Conservation (phyloP, 2,329 filamentous ascomycete species). For the Fusarium napiforme region DNA sequence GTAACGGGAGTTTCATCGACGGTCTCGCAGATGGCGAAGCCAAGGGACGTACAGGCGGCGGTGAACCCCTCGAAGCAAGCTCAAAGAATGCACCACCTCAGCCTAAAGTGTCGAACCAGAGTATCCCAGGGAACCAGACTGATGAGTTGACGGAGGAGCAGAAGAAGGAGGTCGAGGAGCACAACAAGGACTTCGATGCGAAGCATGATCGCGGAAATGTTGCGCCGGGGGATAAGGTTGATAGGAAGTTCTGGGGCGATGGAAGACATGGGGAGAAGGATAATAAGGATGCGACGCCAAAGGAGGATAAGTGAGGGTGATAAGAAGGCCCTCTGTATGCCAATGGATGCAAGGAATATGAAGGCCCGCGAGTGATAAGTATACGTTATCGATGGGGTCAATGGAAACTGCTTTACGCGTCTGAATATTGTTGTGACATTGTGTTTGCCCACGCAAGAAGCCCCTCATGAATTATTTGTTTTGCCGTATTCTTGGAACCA, state of each 20-base stretch:
- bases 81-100: conserved; percentile 51
- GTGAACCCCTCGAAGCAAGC: conserved; percentile 49
- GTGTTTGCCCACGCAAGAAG: rapidly evolving
- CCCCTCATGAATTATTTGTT: rapidly evolving
- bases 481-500: rapidly evolving
- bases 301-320: background rate
- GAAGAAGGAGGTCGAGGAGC: conserved; percentile 66
- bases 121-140: conserved; percentile 50
- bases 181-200: conserved; percentile 69
- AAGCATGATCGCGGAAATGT: conserved; percentile 60
- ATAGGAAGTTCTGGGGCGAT: conserved; percentile 64
- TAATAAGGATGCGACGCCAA: background rate
- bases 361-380: rapidly evolving
- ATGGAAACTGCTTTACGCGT: rapidly evolving
- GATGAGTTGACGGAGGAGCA: conserved; percentile 60
- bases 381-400: rapidly evolving
- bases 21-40: conserved; percentile 45
- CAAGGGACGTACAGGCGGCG: conserved; percentile 54
- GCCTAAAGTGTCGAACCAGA: conserved; percentile 64
- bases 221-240: conserved; percentile 62
- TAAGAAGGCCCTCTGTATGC: background rate
- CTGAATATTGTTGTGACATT: rapidly evolving
- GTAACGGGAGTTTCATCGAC: conserved; percentile 35
- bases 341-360: rapidly evolving
- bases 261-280: conserved; percentile 12